A percentile compares a stretch with the other conserved stretches of the same genome.
Evolutionary conservation across 1,284 basidiomycete genomes (phyloP).

Genomic region (Cutaneotrichosporon dermatis): DNA sequence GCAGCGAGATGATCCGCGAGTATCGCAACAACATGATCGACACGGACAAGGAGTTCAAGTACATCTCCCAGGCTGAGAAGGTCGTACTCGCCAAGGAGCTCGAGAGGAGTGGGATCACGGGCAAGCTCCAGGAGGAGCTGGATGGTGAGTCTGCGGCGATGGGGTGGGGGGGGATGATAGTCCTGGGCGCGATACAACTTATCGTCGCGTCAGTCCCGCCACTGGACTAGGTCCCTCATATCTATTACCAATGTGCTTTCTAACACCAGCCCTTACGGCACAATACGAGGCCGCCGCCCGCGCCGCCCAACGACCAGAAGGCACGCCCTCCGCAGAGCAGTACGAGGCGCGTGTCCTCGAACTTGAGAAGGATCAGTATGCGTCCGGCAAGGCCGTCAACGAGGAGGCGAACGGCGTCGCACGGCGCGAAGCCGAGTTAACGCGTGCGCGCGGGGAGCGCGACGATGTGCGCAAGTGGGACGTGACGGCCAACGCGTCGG

Average conservation of each 20-base stretch:
- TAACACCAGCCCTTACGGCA: not conserved
- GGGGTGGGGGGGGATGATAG: too few species aligned
- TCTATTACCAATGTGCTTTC: not conserved
- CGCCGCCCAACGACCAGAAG: conserved; percentile 36
- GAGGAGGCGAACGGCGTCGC: conserved; percentile 36
- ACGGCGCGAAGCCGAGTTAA: conserved; percentile 39
- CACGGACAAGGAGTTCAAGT: conserved; percentile 20
- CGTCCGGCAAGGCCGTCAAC: conserved; percentile 35
- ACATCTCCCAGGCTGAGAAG: conserved; percentile 30
- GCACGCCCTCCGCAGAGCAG: conserved; percentile 30
- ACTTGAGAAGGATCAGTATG: conserved; percentile 37
- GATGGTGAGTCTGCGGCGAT: too few species aligned
- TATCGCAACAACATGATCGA: conserved; percentile 23
- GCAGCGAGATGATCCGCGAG: conserved; percentile 19
- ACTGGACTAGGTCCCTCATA: too few species aligned
- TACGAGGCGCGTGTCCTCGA: conserved; percentile 34
- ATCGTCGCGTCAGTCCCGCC: too few species aligned
- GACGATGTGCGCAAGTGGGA: conserved; percentile 32
- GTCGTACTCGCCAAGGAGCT: conserved; percentile 33
- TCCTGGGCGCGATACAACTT: too few species aligned
- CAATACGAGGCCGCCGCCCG: conserved; percentile 21
- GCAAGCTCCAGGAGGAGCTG: conserved; percentile 28
- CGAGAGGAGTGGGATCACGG: conserved; percentile 24
- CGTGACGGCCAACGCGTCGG: conserved; percentile 28
- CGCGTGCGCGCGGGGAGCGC: conserved; percentile 28